Base-by-base conservation (phyloP, 78 protist species). In the Protostelium mycophagum region DNA sequence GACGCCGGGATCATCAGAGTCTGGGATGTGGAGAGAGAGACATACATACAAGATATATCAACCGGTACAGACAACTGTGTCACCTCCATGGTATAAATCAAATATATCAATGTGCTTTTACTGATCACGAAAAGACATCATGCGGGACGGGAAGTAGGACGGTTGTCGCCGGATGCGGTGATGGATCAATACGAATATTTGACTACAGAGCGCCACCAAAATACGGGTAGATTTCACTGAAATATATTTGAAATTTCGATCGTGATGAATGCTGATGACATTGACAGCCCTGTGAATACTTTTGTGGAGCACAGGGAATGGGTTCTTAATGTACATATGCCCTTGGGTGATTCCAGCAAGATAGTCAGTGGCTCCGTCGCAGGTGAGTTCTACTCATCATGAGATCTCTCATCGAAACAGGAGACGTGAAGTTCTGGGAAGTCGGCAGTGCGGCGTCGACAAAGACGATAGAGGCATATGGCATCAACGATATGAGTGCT, bases 11-110 rank as follows among this genome's bases (percentile, higher is more conserved):
- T 88, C 88, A 87, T 95, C 35, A 86, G 96, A 34, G 89, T 96
- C 36, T 96, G 97, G 97, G 97, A 96, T 51, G 84, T 96, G 31
- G 95, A 94, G 86, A 38, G 95, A 34, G 96, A 94, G 84, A 36
- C 63, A 34, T 85, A 92, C 34, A 86, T 93, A 23, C 88, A 88
- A 23, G 93, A 88, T 34, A 73, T 94, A 31, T 83, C 34, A 1
- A 85, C 93, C n/a, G 91, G 88, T 1, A 86, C 93, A 0, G 94
- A 92, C 25, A 37, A 83, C 28, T 87, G 83, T 34, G 93, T 95
- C 28, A 94, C 96, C 5, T 36, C 89, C 36, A 38, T 93, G 85
- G 73, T 51, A 16, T n/a, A n/a, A n/a, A n/a, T n/a, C n/a, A n/a
- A n/a, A n/a, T n/a, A n/a, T n/a, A n/a, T n/a, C n/a, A n/a, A n/a